Base-by-base conservation (phyloP, 2,329 filamentous ascomycete genomes). In the Coccinonectria pachysandricola region DNA sequence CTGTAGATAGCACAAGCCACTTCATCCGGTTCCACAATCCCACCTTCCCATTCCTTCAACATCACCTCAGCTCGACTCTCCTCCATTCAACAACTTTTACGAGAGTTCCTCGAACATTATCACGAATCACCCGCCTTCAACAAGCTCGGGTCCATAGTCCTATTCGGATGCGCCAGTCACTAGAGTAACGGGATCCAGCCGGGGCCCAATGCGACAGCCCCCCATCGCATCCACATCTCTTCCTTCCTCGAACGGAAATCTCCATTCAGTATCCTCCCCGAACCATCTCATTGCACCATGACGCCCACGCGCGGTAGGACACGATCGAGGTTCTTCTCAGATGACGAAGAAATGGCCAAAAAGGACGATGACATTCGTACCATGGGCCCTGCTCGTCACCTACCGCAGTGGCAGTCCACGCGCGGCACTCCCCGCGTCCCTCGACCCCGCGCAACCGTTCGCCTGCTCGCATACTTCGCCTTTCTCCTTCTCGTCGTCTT, bases 311-410 rank as follows among this genome's bases (percentile, higher is more conserved):
- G 51, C 35, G 44, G 46, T 23, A 49, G 48, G 35, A 37, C 51
- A 24, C 32, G 42, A 29, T 45, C 48, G 24, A 50, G 57, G 32
- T 48, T 65, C 28, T 68, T 66, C 50, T 48, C 62, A 32, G 61
- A 55, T 43, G 63, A 72, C 39, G 68, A 71, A 40, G 67, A 71
- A 40, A 54, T 71, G 48, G 65, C 62, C 26, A 75, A 75, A 52
- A 75, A 72, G 52, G 62, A 74, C 46, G 71, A 75, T 46, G 70
- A 75, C 46, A 58, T 63, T 15, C 37, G 40, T 17, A 15, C 28
- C 8, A 41, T 40, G 5, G 35, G 37, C 41, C 42, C 45, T 39
- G 28, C 48, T 10, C 40, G 39, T 32, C 46, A 39, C 35, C 33
- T 36, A 12, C 26, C 30, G 24, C 51, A 53, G 35, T 68, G 65